Base-by-base conservation (phyloP, 768 basidiomycete genomes). In the Boletus bicolor region DNA sequence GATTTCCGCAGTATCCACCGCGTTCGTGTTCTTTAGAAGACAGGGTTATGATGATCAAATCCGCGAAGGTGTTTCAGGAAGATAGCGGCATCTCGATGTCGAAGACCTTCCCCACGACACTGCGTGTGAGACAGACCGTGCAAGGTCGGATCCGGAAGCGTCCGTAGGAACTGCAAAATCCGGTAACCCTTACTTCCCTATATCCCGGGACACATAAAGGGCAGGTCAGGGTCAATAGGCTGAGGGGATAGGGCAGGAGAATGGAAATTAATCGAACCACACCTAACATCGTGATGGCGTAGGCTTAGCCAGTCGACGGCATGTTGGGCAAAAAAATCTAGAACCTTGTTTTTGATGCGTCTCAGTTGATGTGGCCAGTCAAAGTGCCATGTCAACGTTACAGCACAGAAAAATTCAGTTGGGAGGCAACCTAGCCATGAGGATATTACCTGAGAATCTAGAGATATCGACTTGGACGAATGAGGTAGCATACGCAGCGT, bases 21-120 rank as follows among this genome's bases (percentile, higher is more conserved):
- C 19, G 12, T 43, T 26, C 14, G 21, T 15, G 14, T 28, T 34
- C 37, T 26, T 42, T 8, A 37, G 17, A 37, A 47, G n/a, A 43
- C 44, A 45, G 45, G 53, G 53, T 50, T 52, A 34, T 11, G 32
- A 9, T 15, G 39, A 44, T 43, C 28, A 28, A 26, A 53, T 7
- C 54, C 46, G 44, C 36, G 39, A 63, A 51, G 38, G 8, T 49
- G 52, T 51, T 59, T 37, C 41, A 48, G 12, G 49, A 32, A 21
- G 10, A 32, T 17, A 15, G 24, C 14, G 32, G 26, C 10, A 39
- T 45, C 24, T 43, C 8, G 43, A 45, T 36, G 42, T 38, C 42
- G 28, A 55, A 41, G 37, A n/a, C 32, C 8, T 45, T n/a, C 21
- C 19, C 9, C 6, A 26, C 30, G 32, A 34, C 6, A 19, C 45